A percentile compares a stretch with the other conserved stretches of the same genome.
phyloP scores from a whole-genome alignment of 805 yeast genomes.

The Metschnikowia sp. region DNA sequence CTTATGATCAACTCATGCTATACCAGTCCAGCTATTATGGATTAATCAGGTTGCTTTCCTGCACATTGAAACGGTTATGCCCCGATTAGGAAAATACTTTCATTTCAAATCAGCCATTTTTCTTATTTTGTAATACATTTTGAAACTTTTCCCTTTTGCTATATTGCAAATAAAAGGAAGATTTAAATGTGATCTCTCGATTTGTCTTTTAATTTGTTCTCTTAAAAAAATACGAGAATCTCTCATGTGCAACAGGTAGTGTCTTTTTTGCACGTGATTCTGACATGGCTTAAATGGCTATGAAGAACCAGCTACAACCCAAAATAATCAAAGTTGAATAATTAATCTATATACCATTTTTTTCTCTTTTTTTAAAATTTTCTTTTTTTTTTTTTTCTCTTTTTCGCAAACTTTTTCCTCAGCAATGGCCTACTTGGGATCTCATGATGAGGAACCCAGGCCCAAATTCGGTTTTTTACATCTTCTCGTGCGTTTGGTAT shows the following conservation, averaged over 20 bases:
- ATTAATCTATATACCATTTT: slow-evolving; percentile 4
- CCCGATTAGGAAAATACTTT: background rate
- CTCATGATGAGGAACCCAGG: background rate
- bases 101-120: too few species aligned
- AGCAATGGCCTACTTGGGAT: background rate
- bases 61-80: background rate
- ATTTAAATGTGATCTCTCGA: too few species aligned
- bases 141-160: too few species aligned
- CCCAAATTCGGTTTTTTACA: background rate
- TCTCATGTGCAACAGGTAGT: too few species aligned
- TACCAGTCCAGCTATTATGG: background rate
- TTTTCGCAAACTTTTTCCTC: background rate
- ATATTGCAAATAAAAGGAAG: too few species aligned
- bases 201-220: too few species aligned
- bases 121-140: too few species aligned
- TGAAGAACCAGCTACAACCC: background rate
- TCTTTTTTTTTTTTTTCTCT: slow-evolving; percentile 1
- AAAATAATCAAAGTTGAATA: too few species aligned
- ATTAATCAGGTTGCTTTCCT: slow-evolving; percentile 1
- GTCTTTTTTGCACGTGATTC: too few species aligned
- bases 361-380: background rate
- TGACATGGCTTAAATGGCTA: too few species aligned
- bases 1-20: background rate
- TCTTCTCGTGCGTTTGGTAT: slow-evolving; percentile 1
- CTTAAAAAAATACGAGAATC: too few species aligned